Evolutionary conservation across 139 green algal genomes (phyloP), one percentile per base, ranked within the genome.

Genomic region (Picochlorum sp.): DNA sequence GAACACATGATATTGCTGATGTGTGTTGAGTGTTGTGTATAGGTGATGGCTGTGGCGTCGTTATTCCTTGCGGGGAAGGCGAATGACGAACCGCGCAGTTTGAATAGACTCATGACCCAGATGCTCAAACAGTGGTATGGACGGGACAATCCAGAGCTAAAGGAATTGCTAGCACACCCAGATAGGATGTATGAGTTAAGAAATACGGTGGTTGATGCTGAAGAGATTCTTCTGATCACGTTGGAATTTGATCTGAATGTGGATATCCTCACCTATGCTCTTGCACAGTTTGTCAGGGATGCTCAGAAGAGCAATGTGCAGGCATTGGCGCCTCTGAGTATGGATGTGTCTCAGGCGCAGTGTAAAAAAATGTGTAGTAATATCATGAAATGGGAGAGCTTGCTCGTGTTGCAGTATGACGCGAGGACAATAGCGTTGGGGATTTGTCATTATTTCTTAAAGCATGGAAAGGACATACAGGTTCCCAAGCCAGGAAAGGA

Each of bases 181-280:
- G 51, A 45, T n/a, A 54, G 24, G 16, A 6, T 45, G 16, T 13
- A 63, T 49, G 10, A n/a, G 14, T 16, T 64, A 21, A 65, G 24
- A 6, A 44, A 18, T 6, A 30, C 56, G 3, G 52, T 78, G n/a
- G 45, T 72, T 61, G 68, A 73, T 38, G 72, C 68, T 8, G 72
- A 79, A 62, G 41, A 57, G 21, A 31, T 57, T 3, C 38, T 79
- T 15, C 54, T 79, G 26, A 60, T 66, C 49, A 77, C 73, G 11
- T 20, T 79, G 20, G 62, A 58, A 20, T 79, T 79, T 63, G 70
- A 79, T 61, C 74, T 79, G 64, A 67, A 77, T 62, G 20, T 79
- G 11, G 69, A 78, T 15, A 26, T 65, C 13, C 21, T 67, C 9
- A 54, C 67, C 2, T 14, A 30, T 34, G 23, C 51, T 38, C 6